Percentiles rank a stretch among this genome's conserved stretches.
Evolutionary conservation across 352 stramenopile species (phyloP).

Genomic region (Elongisporangium senticosum): DNA sequence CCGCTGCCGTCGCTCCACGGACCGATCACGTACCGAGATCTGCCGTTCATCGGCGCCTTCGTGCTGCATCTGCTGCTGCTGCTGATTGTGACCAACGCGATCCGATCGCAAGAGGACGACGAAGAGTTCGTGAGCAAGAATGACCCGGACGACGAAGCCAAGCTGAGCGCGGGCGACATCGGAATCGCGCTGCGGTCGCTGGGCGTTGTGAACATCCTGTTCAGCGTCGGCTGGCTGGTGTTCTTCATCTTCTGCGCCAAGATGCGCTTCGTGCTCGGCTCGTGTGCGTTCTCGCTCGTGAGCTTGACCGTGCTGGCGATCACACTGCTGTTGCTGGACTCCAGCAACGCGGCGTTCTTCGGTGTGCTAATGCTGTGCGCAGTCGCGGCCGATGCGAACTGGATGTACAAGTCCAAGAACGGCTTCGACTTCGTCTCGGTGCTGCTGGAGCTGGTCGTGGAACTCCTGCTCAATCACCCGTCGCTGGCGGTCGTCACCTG

Average conservation of each 20-base stretch:
- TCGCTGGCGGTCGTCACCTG: constrained; percentile 49
- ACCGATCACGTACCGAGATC: constrained; percentile 55
- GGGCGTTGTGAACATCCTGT: constrained; percentile 66
- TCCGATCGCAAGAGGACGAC: constrained; percentile 30
- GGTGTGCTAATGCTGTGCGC: constrained; percentile 31
- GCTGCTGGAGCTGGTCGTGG: constrained; percentile 79
- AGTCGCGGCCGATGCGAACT: constrained; percentile 30
- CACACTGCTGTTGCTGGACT: constrained; percentile 52
- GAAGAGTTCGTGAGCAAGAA: constrained; percentile 16
- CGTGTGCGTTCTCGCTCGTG: constrained; percentile 55
- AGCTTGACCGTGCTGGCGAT: constrained; percentile 45
- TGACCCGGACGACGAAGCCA: constrained; percentile 9
- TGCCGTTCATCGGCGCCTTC: constrained; percentile 45
- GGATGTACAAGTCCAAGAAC: constrained; percentile 60
- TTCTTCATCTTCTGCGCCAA: constrained; percentile 75
- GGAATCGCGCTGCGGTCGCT: constrained; percentile 55
- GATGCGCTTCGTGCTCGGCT: constrained; percentile 63
- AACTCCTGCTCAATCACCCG: constrained; percentile 51
- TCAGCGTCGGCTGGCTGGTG: constrained; percentile 60
- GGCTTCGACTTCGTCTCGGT: constrained; percentile 78
- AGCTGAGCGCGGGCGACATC: constrained; percentile 34
- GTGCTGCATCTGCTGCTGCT: constrained; percentile 46
- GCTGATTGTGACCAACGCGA: constrained; percentile 33
- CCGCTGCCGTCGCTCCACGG: constrained; percentile 58
- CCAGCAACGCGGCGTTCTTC: constrained; percentile 37